Evolutionary conservation across 495 filamentous ascomycete species (phyloP).

Genomic region (Trichocladium antarcticum): DNA sequence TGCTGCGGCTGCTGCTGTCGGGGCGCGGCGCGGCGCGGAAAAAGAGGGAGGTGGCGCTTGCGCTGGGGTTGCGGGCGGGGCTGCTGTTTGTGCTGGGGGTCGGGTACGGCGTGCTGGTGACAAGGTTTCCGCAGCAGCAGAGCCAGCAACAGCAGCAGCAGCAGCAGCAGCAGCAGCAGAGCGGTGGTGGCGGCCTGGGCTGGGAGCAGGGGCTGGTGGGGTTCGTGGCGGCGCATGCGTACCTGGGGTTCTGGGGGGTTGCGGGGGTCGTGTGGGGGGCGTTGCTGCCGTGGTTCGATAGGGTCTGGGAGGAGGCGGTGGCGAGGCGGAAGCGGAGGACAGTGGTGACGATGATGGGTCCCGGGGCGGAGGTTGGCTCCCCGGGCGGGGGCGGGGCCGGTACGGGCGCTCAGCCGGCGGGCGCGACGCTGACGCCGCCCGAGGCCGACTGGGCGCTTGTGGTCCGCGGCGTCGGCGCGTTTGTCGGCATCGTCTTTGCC

Average conservation of each 20-base stretch:
- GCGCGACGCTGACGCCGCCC: not conserved
- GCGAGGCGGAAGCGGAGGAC: constrained; percentile 8
- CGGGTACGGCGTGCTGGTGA: constrained; percentile 73
- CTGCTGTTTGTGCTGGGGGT: constrained; percentile 74
- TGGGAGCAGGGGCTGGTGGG: constrained; percentile 40
- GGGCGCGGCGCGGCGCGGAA: too few species aligned
- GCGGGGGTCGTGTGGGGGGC: constrained; percentile 67
- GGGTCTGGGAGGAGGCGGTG: constrained; percentile 40
- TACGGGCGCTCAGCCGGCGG: too few species aligned
- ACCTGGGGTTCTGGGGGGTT: constrained; percentile 69
- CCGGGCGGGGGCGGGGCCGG: too few species aligned
- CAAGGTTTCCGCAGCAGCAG: constrained; percentile 46
- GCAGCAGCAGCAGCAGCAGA: constrained; percentile 12
- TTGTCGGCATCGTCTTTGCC: constrained; percentile 92
- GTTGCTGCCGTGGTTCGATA: constrained; percentile 76
- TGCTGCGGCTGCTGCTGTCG: too few species aligned
- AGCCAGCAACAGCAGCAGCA: not conserved
- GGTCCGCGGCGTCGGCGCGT: constrained; percentile 80
- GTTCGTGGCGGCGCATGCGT: constrained; percentile 43
- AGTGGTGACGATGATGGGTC: constrained; percentile 10
- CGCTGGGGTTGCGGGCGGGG: constrained; percentile 43
- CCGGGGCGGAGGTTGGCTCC: too few species aligned
- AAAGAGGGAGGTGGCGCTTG: constrained; percentile 1
- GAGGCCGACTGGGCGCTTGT: constrained; percentile 65
- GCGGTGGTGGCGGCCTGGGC: constrained; percentile 27